Evolutionary conservation across 139 green algal genomes (phyloP).

Genomic region (Chlorella sorokiniana): DNA sequence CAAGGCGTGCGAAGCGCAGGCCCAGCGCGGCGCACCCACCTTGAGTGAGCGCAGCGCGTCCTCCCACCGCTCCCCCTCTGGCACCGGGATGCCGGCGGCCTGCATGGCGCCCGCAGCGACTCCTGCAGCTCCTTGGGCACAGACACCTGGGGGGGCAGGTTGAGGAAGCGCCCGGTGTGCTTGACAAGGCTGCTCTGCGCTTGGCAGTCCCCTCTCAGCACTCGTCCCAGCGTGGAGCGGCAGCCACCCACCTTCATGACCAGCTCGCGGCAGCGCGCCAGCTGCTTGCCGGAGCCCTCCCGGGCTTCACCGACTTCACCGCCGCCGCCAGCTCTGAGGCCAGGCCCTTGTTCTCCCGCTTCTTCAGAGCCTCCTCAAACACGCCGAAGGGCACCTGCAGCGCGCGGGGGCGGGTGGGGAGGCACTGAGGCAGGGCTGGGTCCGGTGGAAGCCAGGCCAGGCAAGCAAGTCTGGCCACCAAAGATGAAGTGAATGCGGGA

Average conservation of each 20-base stretch:
- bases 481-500: background rate
- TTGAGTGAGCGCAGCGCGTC: slow-evolving; percentile 69
- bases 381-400: slow-evolving; percentile 85
- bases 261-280: slow-evolving; percentile 55
- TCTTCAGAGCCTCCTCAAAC: slow-evolving; percentile 88
- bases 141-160: slow-evolving; percentile 15
- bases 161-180: background rate
- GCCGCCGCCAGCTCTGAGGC: slow-evolving; percentile 51
- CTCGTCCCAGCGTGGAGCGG: too few relatives aligned
- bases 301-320: slow-evolving; percentile 50
- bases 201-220: too few relatives aligned
- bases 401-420: too few relatives aligned
- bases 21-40: slow-evolving; percentile 13
- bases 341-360: slow-evolving; percentile 69
- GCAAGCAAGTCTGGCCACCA: too few relatives aligned
- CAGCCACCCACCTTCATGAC: slow-evolving; percentile 39
- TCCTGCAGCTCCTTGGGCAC: slow-evolving; percentile 66
- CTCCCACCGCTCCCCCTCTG: slow-evolving; percentile 76
- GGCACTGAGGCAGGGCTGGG: too few relatives aligned
- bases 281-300: slow-evolving; percentile 40
- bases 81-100: slow-evolving; percentile 74
- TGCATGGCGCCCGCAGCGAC: slow-evolving; percentile 74
- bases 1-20: too few relatives aligned
- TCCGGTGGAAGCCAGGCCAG: too few relatives aligned
- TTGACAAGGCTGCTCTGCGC: background rate